Evolutionary conservation across 768 basidiomycete genomes (phyloP), one percentile per base, ranked within the genome.

Genomic region (Suillus luteus): DNA sequence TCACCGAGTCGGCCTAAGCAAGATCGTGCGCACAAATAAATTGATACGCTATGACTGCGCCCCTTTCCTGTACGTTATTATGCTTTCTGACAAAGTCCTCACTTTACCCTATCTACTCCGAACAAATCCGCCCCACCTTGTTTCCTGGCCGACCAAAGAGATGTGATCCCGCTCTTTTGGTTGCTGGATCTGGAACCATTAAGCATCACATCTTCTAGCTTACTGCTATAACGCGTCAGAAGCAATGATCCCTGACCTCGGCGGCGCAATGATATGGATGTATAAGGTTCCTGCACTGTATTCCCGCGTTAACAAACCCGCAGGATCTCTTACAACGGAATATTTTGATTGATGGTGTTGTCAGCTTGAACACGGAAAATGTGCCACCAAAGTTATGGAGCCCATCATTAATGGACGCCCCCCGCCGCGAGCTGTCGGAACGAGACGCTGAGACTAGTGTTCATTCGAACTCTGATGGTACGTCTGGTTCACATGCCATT

Each of bases 401-500:
- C 27, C 31, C 9, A 33, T 35, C 52, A 33, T 17, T 27, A 17
- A 10, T 31, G 49, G 27, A 3, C 8, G 27, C 15, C 15, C 49
- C 49, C 49, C 24, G 15, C 24, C 7, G 24, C 24, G 27, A 17
- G 8, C 9, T 31, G 49, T 51, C 15, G 15, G 15, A 51, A 51
- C 15, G 15, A 51, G 27, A 51, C 24, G 17, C 24, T 51, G 49
- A 17, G 15, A 27, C 27, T 17, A 17, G 15, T 15, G 17, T 51
- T 15, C 27, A 51, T 51, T 17, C 27, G 14, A 51, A 31, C 49
- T 27, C 49, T 51, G 49, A 51, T 14, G 12, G 49, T 51, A 8
- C 49, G 49, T 31, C 49, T 31, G 27, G 27, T 51, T 51, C 49
- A 51, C 49, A 51, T 51, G 49, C 49, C 49, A 51, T 51, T 17